These are phyloP conservation scores for Debaryomyces psychrophilus DNA, from an alignment of 1,139 yeast genomes.

Conservation along the genomic window DNA sequence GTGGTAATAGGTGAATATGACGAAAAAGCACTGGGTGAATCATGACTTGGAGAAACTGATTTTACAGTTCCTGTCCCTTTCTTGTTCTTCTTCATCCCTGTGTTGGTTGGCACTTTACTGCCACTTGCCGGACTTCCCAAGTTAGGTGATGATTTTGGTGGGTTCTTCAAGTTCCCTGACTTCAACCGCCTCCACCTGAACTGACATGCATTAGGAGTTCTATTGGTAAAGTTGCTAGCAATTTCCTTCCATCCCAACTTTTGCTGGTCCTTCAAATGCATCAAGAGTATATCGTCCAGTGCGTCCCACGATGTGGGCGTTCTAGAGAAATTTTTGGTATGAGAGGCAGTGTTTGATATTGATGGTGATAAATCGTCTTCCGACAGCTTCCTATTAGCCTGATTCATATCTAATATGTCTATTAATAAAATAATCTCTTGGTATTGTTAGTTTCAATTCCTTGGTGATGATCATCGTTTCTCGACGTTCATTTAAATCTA, in stretches of 20 bases:
- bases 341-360: slow-evolving; percentile 5
- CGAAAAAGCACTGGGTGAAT: slow-evolving; percentile 28
- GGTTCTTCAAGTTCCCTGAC: slow-evolving; percentile 62
- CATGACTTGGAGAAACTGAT: slow-evolving; percentile 7
- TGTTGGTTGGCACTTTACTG: background rate
- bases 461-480: slow-evolving; percentile 18
- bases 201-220: slow-evolving; percentile 81
- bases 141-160: slow-evolving; percentile 48
- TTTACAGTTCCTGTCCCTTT: slow-evolving; percentile 14
- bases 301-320: slow-evolving; percentile 81
- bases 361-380: slow-evolving; percentile 7
- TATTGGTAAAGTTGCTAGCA: slow-evolving; percentile 63
- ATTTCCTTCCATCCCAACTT: slow-evolving; percentile 80
- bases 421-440: background rate
- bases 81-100: slow-evolving; percentile 26
- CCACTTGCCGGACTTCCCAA: slow-evolving; percentile 18
- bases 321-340: slow-evolving; percentile 31
- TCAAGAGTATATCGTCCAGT: slow-evolving; percentile 65
- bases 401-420: slow-evolving; percentile 7
- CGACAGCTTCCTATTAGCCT: slow-evolving; percentile 1
- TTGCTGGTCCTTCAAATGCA: slow-evolving; percentile 71
- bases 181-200: slow-evolving; percentile 77
- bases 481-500: slow-evolving; percentile 13
- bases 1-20: slow-evolving; percentile 41
- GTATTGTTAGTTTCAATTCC: slow-evolving; percentile 2